Percentiles rank a stretch among this genome's conserved stretches.
Evolutionary conservation across 495 filamentous ascomycete genomes (phyloP).

Genomic region (Saxophila tyrrhenica): DNA sequence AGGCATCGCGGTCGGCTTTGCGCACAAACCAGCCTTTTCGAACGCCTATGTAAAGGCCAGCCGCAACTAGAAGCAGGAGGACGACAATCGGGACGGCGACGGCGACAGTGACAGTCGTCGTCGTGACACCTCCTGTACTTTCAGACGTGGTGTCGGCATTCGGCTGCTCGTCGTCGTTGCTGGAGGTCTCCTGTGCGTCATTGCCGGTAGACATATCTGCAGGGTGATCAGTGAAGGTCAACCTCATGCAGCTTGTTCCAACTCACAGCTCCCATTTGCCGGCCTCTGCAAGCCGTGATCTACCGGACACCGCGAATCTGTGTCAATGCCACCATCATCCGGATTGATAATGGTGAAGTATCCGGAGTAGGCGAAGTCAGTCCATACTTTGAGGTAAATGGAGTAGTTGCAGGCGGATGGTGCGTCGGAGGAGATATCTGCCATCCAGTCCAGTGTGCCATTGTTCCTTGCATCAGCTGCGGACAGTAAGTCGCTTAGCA

Average conservation of each 20-base stretch:
- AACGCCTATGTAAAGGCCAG: background rate
- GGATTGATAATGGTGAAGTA: background rate
- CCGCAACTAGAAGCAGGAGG: background rate
- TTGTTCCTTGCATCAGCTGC: background rate
- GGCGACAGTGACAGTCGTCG: background rate
- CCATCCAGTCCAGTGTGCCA: background rate
- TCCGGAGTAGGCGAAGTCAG: background rate
- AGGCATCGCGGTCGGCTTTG: background rate
- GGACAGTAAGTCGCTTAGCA: background rate
- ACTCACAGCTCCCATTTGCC: background rate
- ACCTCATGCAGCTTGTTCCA: no score
- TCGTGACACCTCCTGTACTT: background rate
- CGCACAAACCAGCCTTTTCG: background rate
- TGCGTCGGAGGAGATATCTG: background rate
- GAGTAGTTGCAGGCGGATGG: background rate
- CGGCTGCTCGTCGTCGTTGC: background rate
- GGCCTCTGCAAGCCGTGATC: background rate
- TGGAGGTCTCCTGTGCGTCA: background rate
- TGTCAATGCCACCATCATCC: conserved; percentile 1
- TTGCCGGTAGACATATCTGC: background rate
- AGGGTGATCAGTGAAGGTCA: no score
- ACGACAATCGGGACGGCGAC: background rate
- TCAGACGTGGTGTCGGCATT: no score
- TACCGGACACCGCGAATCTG: background rate
- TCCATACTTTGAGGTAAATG: background rate